Percentiles rank a stretch among this genome's conserved stretches.
phyloP scores from a whole-genome alignment of 176 grass and related monocot genomes.

The Avena atlantica region DNA sequence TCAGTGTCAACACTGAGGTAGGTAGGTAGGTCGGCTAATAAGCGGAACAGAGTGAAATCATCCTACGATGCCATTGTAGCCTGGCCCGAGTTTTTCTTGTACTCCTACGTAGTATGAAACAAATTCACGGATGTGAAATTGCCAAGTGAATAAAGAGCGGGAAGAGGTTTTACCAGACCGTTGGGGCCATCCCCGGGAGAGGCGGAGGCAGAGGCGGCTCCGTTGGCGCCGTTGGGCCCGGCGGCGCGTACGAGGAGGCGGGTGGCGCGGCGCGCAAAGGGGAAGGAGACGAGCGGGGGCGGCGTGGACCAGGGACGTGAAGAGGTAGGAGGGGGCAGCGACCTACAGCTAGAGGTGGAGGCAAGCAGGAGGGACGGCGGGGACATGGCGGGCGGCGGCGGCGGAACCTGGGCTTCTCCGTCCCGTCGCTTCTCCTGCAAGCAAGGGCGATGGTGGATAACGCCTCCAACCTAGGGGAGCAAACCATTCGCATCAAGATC shows the following conservation, averaged over 20 bases:
- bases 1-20: too few relatives aligned
- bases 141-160: background rate
- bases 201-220: constrained; percentile 17
- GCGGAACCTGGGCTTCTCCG: too few relatives aligned
- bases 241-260: constrained; percentile 26
- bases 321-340: background rate
- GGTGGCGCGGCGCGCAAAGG: constrained; percentile 3
- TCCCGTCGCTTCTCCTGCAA: too few relatives aligned
- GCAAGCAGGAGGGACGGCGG: constrained; percentile 28
- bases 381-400: constrained; percentile 3
- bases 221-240: constrained; percentile 39
- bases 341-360: background rate
- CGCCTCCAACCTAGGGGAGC: too few relatives aligned
- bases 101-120: too few relatives aligned
- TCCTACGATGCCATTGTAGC: too few relatives aligned
- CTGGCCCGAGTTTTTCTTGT: too few relatives aligned
- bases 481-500: too few relatives aligned
- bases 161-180: background rate
- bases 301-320: background rate
- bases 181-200: constrained; percentile 10
- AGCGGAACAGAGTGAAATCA: too few relatives aligned
- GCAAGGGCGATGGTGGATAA: too few relatives aligned
- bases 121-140: too few relatives aligned
- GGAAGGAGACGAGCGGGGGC: constrained; percentile 32
- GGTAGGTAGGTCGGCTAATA: too few relatives aligned